Evolutionary conservation across 768 basidiomycete species (phyloP), one percentile per base, ranked within the genome.

Genomic region (Pleurotus cornucopiae): DNA sequence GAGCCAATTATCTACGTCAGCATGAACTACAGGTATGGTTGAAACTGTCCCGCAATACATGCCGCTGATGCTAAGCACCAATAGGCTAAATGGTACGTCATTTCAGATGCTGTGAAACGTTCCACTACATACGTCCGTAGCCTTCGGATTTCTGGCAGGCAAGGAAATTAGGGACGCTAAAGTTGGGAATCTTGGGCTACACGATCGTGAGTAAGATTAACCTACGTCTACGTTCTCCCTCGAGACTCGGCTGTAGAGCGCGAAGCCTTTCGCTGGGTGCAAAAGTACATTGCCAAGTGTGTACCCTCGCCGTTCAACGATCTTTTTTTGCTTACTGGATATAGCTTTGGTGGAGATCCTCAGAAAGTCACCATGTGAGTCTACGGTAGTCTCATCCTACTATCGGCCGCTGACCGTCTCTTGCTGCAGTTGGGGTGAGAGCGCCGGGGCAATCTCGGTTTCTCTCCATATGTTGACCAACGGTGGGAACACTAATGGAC

Each of bases 181-280:
- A 1, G 71, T 81, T 6, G 82, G 79, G 0, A 89, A 88, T 62
- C 70, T 86, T 14, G 88, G 87, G n/a, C 67, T 89, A 16, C 79
- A 78, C 55, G 86, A 88, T 68, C 83, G 82, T 82, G 61, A 66
- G 80, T 70, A 11, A 34, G 7, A 34, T 34, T 0, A 7, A 34
- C 2, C 30, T 6, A 34, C 9, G 30, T 34, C 30, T 2, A 34
- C 9, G 6, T 34, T 2, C 30, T 11, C 30, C 2, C 38, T 12
- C 45, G 2, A 46, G 20, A 25, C 20, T 43, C 18, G 7, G 25
- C 39, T 51, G 16, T 65, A 86, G 80, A 83, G 63, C 74, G 81
- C 21, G 67, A 79, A 37, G 85, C 82, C 1, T 61, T 89, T 6
- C 66, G 79, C 55, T 89, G 87, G 87, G 71, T 89, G 1, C 80